Evolutionary conservation across 2,329 filamentous ascomycete species (phyloP).

Genomic region (Colletotrichum musicola): DNA sequence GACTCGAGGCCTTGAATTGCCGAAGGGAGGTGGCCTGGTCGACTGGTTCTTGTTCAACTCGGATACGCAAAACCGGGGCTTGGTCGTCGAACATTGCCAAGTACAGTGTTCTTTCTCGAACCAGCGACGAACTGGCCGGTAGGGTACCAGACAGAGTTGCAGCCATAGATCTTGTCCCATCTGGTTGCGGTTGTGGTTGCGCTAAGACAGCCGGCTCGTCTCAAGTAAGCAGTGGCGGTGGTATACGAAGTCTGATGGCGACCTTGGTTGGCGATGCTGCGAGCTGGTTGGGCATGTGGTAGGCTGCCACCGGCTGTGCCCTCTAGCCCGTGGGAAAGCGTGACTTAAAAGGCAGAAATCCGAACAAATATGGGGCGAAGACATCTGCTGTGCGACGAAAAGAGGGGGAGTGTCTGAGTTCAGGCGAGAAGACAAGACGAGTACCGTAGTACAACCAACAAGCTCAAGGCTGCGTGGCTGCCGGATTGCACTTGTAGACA

Average conservation of each 20-base stretch:
- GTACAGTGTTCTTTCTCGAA: background rate
- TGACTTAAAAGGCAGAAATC: slow-evolving; percentile 7
- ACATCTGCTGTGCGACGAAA: slow-evolving; percentile 17
- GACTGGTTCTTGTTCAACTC: slow-evolving; percentile 7
- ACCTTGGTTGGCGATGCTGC: slow-evolving; percentile 10
- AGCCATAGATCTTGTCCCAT: slow-evolving; percentile 1
- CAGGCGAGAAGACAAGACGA: slow-evolving; percentile 21
- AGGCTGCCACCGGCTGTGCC: slow-evolving; percentile 16
- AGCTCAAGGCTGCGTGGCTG: no score
- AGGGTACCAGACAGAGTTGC: background rate
- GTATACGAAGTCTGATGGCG: slow-evolving; percentile 5
- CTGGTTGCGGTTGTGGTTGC: slow-evolving; percentile 21
- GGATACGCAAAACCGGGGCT: background rate
- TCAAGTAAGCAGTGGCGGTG: slow-evolving; percentile 15
- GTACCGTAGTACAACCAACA: background rate
- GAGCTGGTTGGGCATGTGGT: slow-evolving; percentile 5
- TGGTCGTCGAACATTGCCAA: background rate
- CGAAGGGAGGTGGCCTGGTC: background rate
- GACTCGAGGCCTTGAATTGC: background rate
- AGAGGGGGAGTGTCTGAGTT: slow-evolving; percentile 18
- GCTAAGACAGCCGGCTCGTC: slow-evolving; percentile 15
- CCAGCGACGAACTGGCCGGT: background rate
- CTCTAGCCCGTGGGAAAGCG: slow-evolving; percentile 4
- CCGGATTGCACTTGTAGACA: background rate
- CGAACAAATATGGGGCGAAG: slow-evolving; percentile 24